Conservation (phyloP, 2,329 filamentous ascomycete species). For the Verticillium isaacii region DNA sequence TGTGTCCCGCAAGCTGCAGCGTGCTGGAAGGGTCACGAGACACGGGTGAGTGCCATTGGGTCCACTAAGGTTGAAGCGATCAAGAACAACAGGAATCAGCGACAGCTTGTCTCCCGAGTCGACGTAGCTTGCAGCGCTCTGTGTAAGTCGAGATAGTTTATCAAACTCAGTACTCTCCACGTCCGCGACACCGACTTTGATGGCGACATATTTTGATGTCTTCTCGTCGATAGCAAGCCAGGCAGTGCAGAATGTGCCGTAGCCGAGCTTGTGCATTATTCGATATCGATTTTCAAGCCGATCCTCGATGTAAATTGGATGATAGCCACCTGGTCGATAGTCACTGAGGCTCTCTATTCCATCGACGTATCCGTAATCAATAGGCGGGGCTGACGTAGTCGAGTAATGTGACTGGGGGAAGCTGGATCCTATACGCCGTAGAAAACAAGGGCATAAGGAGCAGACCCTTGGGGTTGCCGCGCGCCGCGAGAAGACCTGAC, state of each 20-base stretch:
- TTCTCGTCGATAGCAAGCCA: slow-evolving; percentile 20
- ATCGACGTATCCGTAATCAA: neutral
- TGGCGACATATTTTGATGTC: slow-evolving; percentile 15
- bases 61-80: slow-evolving; percentile 12
- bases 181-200: slow-evolving; percentile 19
- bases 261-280: slow-evolving; percentile 13
- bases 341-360: neutral
- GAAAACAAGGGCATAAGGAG: too few species aligned
- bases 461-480: too few species aligned
- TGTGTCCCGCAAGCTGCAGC: slow-evolving; percentile 9
- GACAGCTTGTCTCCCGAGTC: neutral
- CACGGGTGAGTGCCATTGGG: slow-evolving; percentile 14
- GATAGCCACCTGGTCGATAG: slow-evolving; percentile 19
- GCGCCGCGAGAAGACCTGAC: too few species aligned
- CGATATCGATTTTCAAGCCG: slow-evolving; percentile 17
- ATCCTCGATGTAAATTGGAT: slow-evolving; percentile 29
- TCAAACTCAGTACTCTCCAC: neutral
- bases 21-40: slow-evolving; percentile 10
- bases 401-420: neutral
- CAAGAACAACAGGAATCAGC: slow-evolving; percentile 8
- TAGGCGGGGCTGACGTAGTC: neutral
- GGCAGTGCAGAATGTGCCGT: slow-evolving; percentile 17
- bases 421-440: too few species aligned
- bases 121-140: neutral
- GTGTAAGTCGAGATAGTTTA: too few species aligned